Base-by-base conservation (phyloP, 2,329 filamentous ascomycete genomes). In the Pyrenochaeta sp. region DNA sequence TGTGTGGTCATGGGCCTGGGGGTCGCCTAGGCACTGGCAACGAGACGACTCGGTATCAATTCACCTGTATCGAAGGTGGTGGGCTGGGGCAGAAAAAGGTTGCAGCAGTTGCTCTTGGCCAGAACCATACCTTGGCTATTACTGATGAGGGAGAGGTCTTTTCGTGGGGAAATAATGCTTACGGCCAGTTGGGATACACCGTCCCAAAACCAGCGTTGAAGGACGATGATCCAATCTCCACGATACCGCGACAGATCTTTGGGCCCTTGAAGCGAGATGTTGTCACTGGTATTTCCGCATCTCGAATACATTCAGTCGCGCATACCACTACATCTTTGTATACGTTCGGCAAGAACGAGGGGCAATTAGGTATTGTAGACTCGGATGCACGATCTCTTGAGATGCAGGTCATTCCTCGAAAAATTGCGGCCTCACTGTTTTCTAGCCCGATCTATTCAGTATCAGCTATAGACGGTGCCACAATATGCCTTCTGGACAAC, bases 321-420 rank as follows among this genome's bases (percentile, higher is more conserved):
- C 90, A 95, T 68, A 97, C 92, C 0, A 83, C 85, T 1, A 86
- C 87, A 0, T 91, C 91, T 1, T 78, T 99, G 1, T 99, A 91
- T 71, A 96, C 92, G 2, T 99, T 96, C 83, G 95, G 95, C 18
- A 96, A 95, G 67, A 99, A 98, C 66, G 87, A 92, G 64, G 95
- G 95, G 1, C 95, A 99, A 73, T 84, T 99, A 41, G 95, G 92
- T 4, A 83, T 99, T 47, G 92, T 97, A 78, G 95, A 97, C 73
- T 94, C 95, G 0, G 94, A 98, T 76, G 96, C 95, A 21, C 87
- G 93, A 40, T 97, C 92, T 0, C 83, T 98, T 4, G 91, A 95
- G 63, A 79, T 89, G n/a, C 95, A 98, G 69, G 78, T 84, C 17
- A 87, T 86, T 0, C 95, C 95, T 20, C 86, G 95, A 41, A 94